Evolutionary conservation across 352 stramenopile species (phyloP).

Genomic region (Phytopythium delawarense): DNA sequence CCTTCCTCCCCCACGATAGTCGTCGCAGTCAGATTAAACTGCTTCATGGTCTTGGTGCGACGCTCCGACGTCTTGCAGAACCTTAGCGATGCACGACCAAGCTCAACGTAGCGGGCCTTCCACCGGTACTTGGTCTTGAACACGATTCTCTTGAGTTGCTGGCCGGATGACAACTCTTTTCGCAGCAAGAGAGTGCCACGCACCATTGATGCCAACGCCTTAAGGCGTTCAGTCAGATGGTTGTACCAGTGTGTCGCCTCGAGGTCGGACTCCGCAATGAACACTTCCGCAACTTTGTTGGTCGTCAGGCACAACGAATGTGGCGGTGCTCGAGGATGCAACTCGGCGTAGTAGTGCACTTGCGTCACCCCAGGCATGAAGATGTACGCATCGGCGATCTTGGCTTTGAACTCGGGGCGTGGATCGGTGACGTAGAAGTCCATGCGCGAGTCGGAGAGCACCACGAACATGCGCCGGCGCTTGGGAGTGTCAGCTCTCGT

Average conservation of each 20-base stretch:
- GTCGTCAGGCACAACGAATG: constrained; percentile 64
- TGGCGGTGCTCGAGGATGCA: constrained; percentile 48
- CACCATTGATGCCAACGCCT: constrained; percentile 47
- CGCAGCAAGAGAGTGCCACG: constrained; percentile 43
- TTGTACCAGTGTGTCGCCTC: constrained; percentile 46
- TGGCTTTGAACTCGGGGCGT: constrained; percentile 50
- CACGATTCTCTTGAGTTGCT: constrained; percentile 51
- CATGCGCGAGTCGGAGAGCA: constrained; percentile 71
- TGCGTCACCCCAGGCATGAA: constrained; percentile 38
- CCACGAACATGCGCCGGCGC: constrained; percentile 57
- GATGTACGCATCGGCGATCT: constrained; percentile 49
- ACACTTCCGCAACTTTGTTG: constrained; percentile 54
- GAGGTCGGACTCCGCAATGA: constrained; percentile 42
- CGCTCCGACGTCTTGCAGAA: constrained; percentile 44
- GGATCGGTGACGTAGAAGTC: constrained; percentile 68
- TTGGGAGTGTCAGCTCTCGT: constrained; percentile 36
- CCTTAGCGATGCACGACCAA: constrained; percentile 46
- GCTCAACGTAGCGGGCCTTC: constrained; percentile 48
- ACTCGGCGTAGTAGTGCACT: constrained; percentile 55
- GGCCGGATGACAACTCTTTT: constrained; percentile 37
- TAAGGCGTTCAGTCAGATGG: constrained; percentile 45
- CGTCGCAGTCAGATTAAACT: constrained; percentile 53
- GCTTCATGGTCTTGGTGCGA: constrained; percentile 55
- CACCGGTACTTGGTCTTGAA: constrained; percentile 69
- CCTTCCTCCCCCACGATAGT: constrained; percentile 57